Evolutionary conservation across 306 rosid species (phyloP), one percentile per base, ranked within the genome.

Genomic region (Acmispon strigosus): DNA sequence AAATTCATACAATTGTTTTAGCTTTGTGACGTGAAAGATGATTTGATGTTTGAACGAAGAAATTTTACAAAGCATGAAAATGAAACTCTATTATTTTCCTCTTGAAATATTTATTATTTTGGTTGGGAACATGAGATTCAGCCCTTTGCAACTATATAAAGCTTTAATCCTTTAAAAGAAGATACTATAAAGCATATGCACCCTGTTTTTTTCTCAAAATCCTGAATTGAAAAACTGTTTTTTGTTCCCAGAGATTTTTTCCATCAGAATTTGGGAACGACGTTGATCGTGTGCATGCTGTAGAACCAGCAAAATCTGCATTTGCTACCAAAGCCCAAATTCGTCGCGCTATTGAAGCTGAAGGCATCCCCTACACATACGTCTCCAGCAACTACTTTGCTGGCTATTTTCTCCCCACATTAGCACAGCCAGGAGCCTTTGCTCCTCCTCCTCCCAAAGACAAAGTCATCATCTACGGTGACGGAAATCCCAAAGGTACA

Each of bases 241-340:
- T 66, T 16, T 39, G 17, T 72, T 45, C 0, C 5, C 75, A 94
- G 99, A 91, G 97, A 65, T 94, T 94, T 68, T 89, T 89, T 11
- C 99, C 99, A 6, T 89, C 99, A 0, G 99, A 94, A 64, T 91
- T 91, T 19, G 99, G 96, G 19, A 74, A 75, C 66, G 99, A 91
- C 20, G 96, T 91, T 59, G 99, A 94, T 64, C 90, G 90, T 1
- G 74, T 65, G 10, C 78, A 94, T n/a, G 91, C 92, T 0, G 95
- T 94, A 14, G 97, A 94, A 77, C 99, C 99, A 17, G 99, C 99
- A 17, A 94, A 86, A 77, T 84, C 96, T 4, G 86, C 82, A 8
- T 79, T 91, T 55, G 91, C n/a, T 0, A 3, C 27, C 8, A 91
- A 91, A 72, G 84, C 17, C 27, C 74, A 87, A 44, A 86, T 94